Percentiles rank a stretch among this genome's conserved stretches.
Conservation (phyloP, 768 basidiomycete genomes). For the Termitomyces sp. region DNA sequence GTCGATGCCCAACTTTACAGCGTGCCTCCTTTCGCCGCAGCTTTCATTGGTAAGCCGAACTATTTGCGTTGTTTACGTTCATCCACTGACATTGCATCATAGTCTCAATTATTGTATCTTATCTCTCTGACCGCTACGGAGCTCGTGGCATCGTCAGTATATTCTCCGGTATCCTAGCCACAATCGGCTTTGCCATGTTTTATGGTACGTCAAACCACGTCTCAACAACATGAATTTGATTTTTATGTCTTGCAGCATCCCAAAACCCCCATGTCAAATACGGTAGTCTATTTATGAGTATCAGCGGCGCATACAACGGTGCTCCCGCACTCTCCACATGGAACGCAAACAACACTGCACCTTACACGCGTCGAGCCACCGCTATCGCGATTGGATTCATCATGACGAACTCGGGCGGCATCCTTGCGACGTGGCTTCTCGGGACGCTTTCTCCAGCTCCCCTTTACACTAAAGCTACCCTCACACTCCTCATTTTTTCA, state of each 20-base stretch:
- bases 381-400: slow-evolving; percentile 53
- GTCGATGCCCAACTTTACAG: slow-evolving; percentile 57
- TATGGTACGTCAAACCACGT: slow-evolving; percentile 31
- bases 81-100: background rate
- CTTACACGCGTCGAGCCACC: slow-evolving; percentile 52
- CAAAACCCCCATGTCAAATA: slow-evolving; percentile 38
- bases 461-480: slow-evolving; percentile 43
- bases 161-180: slow-evolving; percentile 34
- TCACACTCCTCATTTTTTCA: slow-evolving; percentile 35
- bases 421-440: slow-evolving; percentile 57
- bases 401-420: slow-evolving; percentile 55
- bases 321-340: slow-evolving; percentile 54
- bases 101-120: slow-evolving; percentile 34
- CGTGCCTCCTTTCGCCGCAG: slow-evolving; percentile 49
- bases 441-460: slow-evolving; percentile 46
- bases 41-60: slow-evolving; percentile 40
- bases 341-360: slow-evolving; percentile 58
- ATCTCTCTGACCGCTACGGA: slow-evolving; percentile 47
- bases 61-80: background rate
- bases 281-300: slow-evolving; percentile 49
- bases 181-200: slow-evolving; percentile 54
- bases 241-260: slow-evolving; percentile 25
- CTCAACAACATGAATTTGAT: background rate
- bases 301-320: slow-evolving; percentile 47
- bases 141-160: slow-evolving; percentile 45